Percentiles rank a stretch among this genome's conserved stretches.
phyloP scores from a whole-genome alignment of 1,284 basidiomycete genomes.

The Boletus semigastroideus region DNA sequence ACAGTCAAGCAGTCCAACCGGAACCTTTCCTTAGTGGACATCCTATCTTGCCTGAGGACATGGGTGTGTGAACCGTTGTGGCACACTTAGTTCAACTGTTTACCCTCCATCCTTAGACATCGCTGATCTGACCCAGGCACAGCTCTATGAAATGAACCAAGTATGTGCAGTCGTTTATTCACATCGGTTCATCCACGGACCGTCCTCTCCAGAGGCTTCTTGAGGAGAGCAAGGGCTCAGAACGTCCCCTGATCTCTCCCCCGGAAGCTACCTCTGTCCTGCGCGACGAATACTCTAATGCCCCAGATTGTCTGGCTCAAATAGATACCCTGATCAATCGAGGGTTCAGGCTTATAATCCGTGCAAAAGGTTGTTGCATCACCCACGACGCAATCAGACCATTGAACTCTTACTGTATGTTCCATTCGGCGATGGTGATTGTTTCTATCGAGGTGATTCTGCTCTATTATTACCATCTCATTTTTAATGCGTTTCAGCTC shows the following conservation, averaged over 20 bases:
- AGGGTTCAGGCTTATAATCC: constrained; percentile 64
- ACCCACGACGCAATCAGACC: constrained; percentile 26
- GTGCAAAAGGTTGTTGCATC: constrained; percentile 57
- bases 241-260: constrained; percentile 51
- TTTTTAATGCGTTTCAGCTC: constrained; percentile 35
- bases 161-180: constrained; percentile 24
- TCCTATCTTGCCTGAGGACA: constrained; percentile 32
- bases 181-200: constrained; percentile 4
- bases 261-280: constrained; percentile 50
- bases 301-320: constrained; percentile 58
- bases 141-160: constrained; percentile 53
- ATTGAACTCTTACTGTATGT: constrained; percentile 10
- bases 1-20: not conserved
- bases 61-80: constrained; percentile 20
- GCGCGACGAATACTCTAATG: constrained; percentile 64
- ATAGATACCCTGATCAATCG: constrained; percentile 58
- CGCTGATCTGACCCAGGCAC: constrained; percentile 33
- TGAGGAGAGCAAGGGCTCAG: constrained; percentile 45
- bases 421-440: constrained; percentile 69
- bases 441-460: constrained; percentile 72
- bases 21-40: constrained; percentile 30
- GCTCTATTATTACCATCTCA: constrained; percentile 2
- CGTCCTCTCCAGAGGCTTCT: constrained; percentile 40
- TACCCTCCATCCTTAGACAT: constrained; percentile 26
- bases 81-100: not conserved